phyloP scores from a whole-genome alignment of 257 asterid genomes.

The Pogostemon cablin region DNA sequence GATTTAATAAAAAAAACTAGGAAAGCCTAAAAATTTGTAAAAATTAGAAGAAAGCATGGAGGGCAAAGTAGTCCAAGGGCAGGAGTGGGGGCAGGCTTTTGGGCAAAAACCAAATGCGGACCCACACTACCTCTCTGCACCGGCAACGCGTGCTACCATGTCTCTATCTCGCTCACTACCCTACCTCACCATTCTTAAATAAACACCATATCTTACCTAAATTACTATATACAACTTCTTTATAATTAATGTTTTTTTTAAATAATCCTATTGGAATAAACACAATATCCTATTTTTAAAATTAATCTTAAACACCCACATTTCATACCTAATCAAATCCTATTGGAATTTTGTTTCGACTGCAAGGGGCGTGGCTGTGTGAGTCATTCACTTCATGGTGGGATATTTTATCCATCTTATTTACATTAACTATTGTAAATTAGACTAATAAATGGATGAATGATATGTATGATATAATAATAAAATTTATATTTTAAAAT shows the following conservation, averaged over 20 bases:
- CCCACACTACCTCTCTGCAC: conserved; percentile 50
- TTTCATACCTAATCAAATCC: too few relatives aligned
- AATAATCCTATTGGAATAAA: too few relatives aligned
- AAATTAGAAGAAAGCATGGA: neutral
- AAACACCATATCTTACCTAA: neutral
- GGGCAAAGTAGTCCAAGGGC: neutral
- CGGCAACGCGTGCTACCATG: conserved; percentile 92
- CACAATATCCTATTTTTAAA: too few relatives aligned
- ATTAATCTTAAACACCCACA: too few relatives aligned
- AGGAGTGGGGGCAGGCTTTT: conserved; percentile 37
- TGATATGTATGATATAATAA: too few relatives aligned
- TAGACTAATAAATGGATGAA: too few relatives aligned
- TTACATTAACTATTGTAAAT: too few relatives aligned
- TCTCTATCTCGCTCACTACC: conserved; percentile 36
- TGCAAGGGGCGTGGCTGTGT: too few relatives aligned
- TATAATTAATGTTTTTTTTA: neutral
- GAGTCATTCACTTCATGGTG: too few relatives aligned
- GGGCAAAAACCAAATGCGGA: conserved; percentile 41
- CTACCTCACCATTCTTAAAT: neutral
- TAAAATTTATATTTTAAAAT: too few relatives aligned
- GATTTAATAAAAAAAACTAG: neutral
- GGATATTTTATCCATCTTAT: too few relatives aligned
- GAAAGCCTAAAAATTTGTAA: neutral
- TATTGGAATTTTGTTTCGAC: too few relatives aligned
- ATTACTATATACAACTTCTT: neutral